Evolutionary conservation across 2,329 filamentous ascomycete species (phyloP), one percentile per base, ranked within the genome.

Genomic region (Emergomyces pasteurianus): DNA sequence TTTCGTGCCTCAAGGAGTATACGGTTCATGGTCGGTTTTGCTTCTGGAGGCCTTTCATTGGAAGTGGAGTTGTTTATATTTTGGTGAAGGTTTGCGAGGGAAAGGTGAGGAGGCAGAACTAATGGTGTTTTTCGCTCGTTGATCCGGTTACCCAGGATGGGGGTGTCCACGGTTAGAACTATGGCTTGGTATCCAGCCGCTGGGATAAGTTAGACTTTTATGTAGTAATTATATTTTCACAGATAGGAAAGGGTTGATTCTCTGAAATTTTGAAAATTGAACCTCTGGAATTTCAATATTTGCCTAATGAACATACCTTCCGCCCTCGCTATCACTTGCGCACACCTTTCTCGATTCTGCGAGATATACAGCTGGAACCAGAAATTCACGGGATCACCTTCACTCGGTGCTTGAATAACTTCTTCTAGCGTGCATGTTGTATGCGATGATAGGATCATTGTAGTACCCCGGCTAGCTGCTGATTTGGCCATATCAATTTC

Each of bases 81-180:
- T 77, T 0, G 86, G 86, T 57, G 55, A 23, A 57, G 23, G 34
- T 46, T 57, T 34, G 55, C 55, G 40, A 57, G 55, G 8, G 55
- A 46, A 46, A 57, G 55, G 12, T 57, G 55, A 46, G 55, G 55
- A 10, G 55, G 55, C 34, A 57, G 55, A 46, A 57, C 26, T 1
- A 57, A 26, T 6, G 55, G 38, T n/a, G 38, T 57, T 46, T 57
- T 57, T 26, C 54, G 26, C 40, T 57, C 55, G 23, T 57, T 57
- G 14, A 57, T 31, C 38, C 88, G 77, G 86, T 86, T 90, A 0
- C 80, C 81, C 16, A 90, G 77, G 14, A 79, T 80, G 68, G 83
- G 88, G 0, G 86, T 89, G 71, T 90, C 88, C 0, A 90, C 76
- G 0, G 88, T 90, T 0, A 90, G 84, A 5, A 90, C 82, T 0